Evolutionary conservation across 2,329 filamentous ascomycete species (phyloP), one percentile per base, ranked within the genome.

Genomic region (Pseudogymnoascus sp.): DNA sequence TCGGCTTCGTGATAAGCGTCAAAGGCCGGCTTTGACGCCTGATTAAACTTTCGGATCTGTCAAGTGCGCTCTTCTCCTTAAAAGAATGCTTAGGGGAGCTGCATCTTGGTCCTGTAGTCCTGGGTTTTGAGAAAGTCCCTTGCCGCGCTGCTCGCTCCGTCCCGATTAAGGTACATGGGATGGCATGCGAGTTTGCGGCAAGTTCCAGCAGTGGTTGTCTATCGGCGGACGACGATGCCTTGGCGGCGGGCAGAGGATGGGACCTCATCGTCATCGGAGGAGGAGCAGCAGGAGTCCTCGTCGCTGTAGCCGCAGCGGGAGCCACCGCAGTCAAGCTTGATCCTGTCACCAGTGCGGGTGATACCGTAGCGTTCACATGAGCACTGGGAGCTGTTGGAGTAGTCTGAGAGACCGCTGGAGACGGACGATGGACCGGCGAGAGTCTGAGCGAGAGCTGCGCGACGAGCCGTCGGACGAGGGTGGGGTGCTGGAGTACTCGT

Each of bases 341-440:
- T 89, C 72, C 93, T 88, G 77, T 96, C 89, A 73, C 93, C 92
- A 76, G 88, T 88, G 79, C 92, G 90, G 67, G 93, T 97, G 81
- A 97, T 96, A 71, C 93, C 93, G 81, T 95, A 97, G 79, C 93
- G 90, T 77, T 97, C 91, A 80, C 93, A 97, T 67, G 88, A 92
- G 86, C 95, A 97, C 75, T 83, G 84, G 72, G 83, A 88, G 78
- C 86, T 87, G 72, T 89, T 89, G 61, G 89, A 91, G 76, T 91
- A 93, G 70, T 88, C 89, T 62, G 88, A 88, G 69, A 89, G 81
- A 65, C 86, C 88, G 38, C 72, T 77, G 52, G 75, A 75, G 37
- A 37, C 31, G 61, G 87, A 93, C 77, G 80, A 89, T 71, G 88
- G 86, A 66, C 85, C 88, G 65, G 87, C n/a, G 90, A 77, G 84